phyloP scores from a whole-genome alignment of 2,329 filamentous ascomycete genomes.

The Alternaria sp. region DNA sequence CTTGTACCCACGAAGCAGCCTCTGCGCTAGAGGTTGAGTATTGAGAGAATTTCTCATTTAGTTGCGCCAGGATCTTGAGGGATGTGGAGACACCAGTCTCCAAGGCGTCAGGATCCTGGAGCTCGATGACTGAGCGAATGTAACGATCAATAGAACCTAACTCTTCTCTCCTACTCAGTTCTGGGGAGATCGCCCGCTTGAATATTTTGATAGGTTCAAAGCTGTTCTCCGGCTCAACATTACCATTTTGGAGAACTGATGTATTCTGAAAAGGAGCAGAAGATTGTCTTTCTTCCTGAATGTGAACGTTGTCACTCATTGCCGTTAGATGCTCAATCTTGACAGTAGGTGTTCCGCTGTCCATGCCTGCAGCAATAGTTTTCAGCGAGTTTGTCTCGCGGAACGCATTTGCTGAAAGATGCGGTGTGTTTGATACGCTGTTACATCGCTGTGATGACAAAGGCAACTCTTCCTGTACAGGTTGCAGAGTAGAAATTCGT shows the following conservation, averaged over 20 bases:
- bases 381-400: background rate
- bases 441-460: background rate
- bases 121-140: slow-evolving; percentile 47
- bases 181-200: slow-evolving; percentile 23
- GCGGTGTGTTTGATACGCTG: background rate
- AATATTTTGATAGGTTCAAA: slow-evolving; percentile 33
- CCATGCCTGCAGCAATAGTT: background rate
- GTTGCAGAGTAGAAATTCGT: background rate
- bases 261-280: background rate
- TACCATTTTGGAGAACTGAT: background rate
- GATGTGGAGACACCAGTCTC: slow-evolving; percentile 54
- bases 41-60: slow-evolving; percentile 45
- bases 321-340: background rate
- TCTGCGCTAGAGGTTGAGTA: slow-evolving; percentile 36
- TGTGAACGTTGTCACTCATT: background rate
- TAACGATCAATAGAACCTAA: slow-evolving; percentile 16
- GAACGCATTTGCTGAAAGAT: background rate
- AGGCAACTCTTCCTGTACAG: background rate
- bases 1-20: slow-evolving; percentile 52
- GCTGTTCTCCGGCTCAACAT: background rate
- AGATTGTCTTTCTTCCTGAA: background rate
- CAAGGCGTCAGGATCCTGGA: slow-evolving; percentile 45
- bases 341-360: background rate
- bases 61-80: slow-evolving; percentile 45
- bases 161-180: slow-evolving; percentile 5